A percentile compares a stretch with the other conserved stretches of the same genome.
phyloP scores from a whole-genome alignment of 2,329 filamentous ascomycete genomes.

The Aureobasidium leucospermi region DNA sequence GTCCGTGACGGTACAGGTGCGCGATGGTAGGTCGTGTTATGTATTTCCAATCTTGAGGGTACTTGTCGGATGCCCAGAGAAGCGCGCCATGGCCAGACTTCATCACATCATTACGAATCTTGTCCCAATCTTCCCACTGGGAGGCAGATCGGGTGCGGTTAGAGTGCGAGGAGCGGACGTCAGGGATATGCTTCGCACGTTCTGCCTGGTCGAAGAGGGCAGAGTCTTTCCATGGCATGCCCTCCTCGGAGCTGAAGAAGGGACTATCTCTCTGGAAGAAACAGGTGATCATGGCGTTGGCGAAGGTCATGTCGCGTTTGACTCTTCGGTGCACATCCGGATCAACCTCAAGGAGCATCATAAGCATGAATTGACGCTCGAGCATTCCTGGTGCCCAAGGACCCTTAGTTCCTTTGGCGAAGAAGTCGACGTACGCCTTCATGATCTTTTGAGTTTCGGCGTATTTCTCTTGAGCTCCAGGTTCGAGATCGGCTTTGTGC shows the following conservation, averaged over 20 bases:
- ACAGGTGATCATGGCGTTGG: conserved; percentile 31
- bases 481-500: conserved; percentile 39
- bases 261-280: conserved; percentile 30
- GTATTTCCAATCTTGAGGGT: conserved; percentile 18
- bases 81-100: neutral
- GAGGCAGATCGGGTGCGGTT: conserved; percentile 28
- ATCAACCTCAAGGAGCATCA: conserved; percentile 22
- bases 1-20: conserved; percentile 40
- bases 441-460: conserved; percentile 32
- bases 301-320: conserved; percentile 32
- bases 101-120: conserved; percentile 18
- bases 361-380: conserved; percentile 13
- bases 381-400: conserved; percentile 8
- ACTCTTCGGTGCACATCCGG: conserved; percentile 31
- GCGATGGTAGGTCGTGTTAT: conserved; percentile 35
- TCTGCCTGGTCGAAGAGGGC: conserved; percentile 34
- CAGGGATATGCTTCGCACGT: conserved; percentile 32
- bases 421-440: conserved; percentile 13
- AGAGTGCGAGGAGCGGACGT: conserved; percentile 32
- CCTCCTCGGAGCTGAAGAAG: conserved; percentile 32
- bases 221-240: conserved; percentile 28
- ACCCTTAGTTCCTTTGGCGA: conserved; percentile 2
- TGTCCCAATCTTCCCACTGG: conserved; percentile 31
- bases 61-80: conserved; percentile 17
- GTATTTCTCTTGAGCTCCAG: conserved; percentile 32